Evolutionary conservation across 495 filamentous ascomycete species (phyloP), one percentile per base, ranked within the genome.

Genomic region (Pseudomonodictys pantanalensis): DNA sequence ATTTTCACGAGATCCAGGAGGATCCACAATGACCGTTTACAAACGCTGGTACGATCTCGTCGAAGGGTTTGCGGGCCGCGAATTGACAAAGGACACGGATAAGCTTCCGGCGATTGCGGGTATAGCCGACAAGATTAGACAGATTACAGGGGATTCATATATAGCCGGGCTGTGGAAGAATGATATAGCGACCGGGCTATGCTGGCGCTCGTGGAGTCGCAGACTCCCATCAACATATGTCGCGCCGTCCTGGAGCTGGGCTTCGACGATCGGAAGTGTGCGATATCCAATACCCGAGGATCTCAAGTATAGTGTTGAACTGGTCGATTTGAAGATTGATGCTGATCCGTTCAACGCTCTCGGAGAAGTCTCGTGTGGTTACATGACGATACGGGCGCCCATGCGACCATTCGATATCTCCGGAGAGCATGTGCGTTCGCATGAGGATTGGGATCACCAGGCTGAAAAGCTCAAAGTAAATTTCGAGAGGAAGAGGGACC

Each of bases 231-330:
- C 41, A 17, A 17, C n/a, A 43, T 43, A 43, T 20, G n/a, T 43
- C 6, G 41, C 41, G n/a, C 41, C 41, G 41, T 43, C 41, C 41
- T 43, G 41, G 41, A 43, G 41, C 41, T 43, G 41, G 41, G 41
- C 41, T 43, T 43, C 41, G 41, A 43, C 41, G 41, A 7, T 43
- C n/a, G 41, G 41, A 15, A 7, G 5, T 43, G 41, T 43, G 7
- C 6, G 41, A 7, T 7, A 7, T 20, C n/a, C 7, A 7, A 43
- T 43, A 5, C 41, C 41, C 41, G n/a, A 43, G 5, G 41, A 17
- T 43, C 41, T 7, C 41, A 43, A 43, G n/a, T 17, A 17, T 43
- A 7, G n/a, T 43, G 41, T 43, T 43, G 41, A 43, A 7, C 41
- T 43, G 6, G n/a, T 43, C n/a, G 41, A 43, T 20, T 43, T 15